A percentile compares a stretch with the other conserved stretches of the same genome.
These are phyloP conservation scores for Pseudogymnoascus sp. DNA, from an alignment of 2,329 filamentous ascomycete species.

Conservation along the genomic window DNA sequence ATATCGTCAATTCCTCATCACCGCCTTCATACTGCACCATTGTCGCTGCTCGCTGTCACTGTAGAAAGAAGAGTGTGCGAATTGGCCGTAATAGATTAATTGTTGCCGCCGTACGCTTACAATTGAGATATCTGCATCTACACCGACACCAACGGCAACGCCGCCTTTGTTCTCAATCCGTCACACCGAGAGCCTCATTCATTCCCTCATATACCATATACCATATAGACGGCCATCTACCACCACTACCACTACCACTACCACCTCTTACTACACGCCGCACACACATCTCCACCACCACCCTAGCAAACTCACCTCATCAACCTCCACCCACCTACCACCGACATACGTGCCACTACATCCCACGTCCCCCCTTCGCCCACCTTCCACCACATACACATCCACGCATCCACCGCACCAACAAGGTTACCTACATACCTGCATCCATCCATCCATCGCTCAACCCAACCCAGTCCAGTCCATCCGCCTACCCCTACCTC, in stretches of 20 bases:
- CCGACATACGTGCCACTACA: neutral
- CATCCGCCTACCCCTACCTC: neutral
- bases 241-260: neutral
- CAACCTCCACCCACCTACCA: neutral
- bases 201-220: neutral
- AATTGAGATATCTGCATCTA: neutral
- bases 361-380: neutral
- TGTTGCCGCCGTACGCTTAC: neutral
- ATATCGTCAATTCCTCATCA: neutral
- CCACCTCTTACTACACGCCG: neutral
- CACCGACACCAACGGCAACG: neutral
- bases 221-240: neutral
- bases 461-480: neutral
- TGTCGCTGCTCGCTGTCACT: neutral
- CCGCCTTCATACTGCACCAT: neutral
- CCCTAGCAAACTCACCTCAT: neutral
- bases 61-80: neutral
- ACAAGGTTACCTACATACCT: neutral
- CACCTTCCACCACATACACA: neutral
- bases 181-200: neutral
- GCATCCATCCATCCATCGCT: neutral
- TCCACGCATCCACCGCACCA: neutral
- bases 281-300: neutral
- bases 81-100: neutral
- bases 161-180: neutral